A percentile compares a stretch with the other conserved stretches of the same genome.
These are phyloP conservation scores for Novymonas esmeraldas DNA, from an alignment of 208 protist genomes.

Conservation along the genomic window DNA sequence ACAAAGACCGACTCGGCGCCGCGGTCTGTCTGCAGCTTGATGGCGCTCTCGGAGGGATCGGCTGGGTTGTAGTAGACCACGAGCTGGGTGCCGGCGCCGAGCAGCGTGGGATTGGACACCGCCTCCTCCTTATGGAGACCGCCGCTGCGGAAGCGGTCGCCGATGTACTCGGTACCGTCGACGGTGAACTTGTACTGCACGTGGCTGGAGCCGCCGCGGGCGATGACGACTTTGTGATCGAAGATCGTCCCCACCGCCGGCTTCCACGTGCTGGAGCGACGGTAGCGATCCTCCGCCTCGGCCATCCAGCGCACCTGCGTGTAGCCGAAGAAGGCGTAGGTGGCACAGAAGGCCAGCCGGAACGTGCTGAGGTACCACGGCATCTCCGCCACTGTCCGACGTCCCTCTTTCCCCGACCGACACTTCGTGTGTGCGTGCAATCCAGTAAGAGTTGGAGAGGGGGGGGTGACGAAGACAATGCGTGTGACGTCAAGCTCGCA, in stretches of 20 bases:
- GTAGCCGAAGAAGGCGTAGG: slow-evolving; percentile 80
- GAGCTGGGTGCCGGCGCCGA: slow-evolving; percentile 86
- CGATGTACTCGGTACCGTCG: slow-evolving; percentile 71
- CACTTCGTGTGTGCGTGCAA: too few relatives aligned
- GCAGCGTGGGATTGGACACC: slow-evolving; percentile 76
- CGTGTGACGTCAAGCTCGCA: too few relatives aligned
- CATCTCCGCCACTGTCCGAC: slow-evolving; percentile 36
- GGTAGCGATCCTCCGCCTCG: slow-evolving; percentile 85
- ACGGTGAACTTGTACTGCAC: slow-evolving; percentile 87
- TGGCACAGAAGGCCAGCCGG: slow-evolving; percentile 64
- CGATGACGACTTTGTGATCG: slow-evolving; percentile 90
- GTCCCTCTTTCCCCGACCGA: background rate
- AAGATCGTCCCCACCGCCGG: slow-evolving; percentile 85
- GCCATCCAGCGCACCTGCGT: slow-evolving; percentile 70
- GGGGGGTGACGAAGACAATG: background rate
- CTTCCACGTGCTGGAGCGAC: slow-evolving; percentile 83
- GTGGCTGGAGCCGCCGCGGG: slow-evolving; percentile 77
- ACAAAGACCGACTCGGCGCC: slow-evolving; percentile 75
- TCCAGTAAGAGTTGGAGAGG: too few relatives aligned
- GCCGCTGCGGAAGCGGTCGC: slow-evolving; percentile 85
- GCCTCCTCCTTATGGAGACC: slow-evolving; percentile 88
- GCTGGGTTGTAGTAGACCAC: slow-evolving; percentile 91
- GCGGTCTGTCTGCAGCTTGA: slow-evolving; percentile 86
- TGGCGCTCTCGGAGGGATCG: slow-evolving; percentile 80
- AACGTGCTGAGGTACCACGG: slow-evolving; percentile 89